phyloP scores from a whole-genome alignment of 78 protist genomes.

The Tieghemostelium lacteum region DNA sequence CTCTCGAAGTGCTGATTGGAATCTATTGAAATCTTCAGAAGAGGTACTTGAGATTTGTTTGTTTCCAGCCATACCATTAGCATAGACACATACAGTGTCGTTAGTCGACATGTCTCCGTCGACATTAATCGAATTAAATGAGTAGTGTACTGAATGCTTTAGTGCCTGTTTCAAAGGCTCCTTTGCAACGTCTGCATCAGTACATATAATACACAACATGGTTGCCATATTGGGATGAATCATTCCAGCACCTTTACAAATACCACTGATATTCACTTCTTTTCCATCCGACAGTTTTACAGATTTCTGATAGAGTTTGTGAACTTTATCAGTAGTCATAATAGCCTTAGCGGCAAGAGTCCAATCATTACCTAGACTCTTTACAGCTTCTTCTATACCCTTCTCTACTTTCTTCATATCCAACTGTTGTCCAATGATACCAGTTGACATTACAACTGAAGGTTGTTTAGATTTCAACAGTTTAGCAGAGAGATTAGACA shows the following conservation, averaged over 20 bases:
- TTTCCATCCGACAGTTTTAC: slow-evolving; percentile 12
- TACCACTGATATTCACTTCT: slow-evolving; percentile 57
- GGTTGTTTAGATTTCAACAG: slow-evolving; percentile 25
- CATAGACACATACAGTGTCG: slow-evolving; percentile 68
- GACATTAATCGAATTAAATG: slow-evolving; percentile 82
- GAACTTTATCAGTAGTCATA: slow-evolving; percentile 87
- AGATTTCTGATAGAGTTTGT: slow-evolving; percentile 39
- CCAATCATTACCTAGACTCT: slow-evolving; percentile 52
- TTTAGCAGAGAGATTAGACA: slow-evolving; percentile 42
- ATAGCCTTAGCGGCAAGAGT: slow-evolving; percentile 76
- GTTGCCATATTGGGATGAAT: slow-evolving; percentile 87
- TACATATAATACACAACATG: slow-evolving; percentile 66
- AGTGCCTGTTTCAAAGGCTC: slow-evolving; percentile 19
- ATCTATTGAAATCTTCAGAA: neutral
- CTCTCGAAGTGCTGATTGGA: slow-evolving; percentile 49
- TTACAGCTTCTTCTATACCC: slow-evolving; percentile 22
- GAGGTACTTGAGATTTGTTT: neutral
- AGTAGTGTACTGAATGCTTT: slow-evolving; percentile 66
- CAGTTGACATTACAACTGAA: slow-evolving; percentile 81
- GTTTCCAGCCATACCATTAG: slow-evolving; percentile 66
- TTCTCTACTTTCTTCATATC: slow-evolving; percentile 77
- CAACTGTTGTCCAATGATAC: slow-evolving; percentile 85
- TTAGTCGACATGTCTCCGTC: slow-evolving; percentile 86
- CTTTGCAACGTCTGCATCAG: slow-evolving; percentile 61
- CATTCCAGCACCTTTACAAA: slow-evolving; percentile 91